These are phyloP conservation scores for Gaultheria prostrata DNA, from an alignment of 148 eudicot species.

Conservation along the genomic window DNA sequence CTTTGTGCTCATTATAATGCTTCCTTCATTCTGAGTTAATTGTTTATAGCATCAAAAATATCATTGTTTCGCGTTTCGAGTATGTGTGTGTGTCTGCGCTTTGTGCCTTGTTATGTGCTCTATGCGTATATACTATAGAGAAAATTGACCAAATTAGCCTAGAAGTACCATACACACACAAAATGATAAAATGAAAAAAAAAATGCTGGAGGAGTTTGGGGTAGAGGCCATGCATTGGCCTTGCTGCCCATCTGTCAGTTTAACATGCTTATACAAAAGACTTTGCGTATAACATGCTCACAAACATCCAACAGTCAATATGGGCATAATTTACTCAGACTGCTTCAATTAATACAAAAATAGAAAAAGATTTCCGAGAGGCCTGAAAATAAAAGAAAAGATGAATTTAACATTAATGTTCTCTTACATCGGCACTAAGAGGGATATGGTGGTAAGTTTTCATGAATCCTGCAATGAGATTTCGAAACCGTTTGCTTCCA, in stretches of 20 bases:
- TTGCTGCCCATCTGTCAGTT: not conserved
- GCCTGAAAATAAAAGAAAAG: not conserved
- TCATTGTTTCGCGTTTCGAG: not conserved
- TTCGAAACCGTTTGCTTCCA: conserved; percentile 81
- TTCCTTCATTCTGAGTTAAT: no score
- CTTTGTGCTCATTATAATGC: no score
- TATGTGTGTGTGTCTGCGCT: not conserved
- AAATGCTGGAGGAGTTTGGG: not conserved
- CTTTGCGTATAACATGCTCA: not conserved
- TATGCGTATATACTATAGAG: no score
- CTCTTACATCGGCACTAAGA: conserved; percentile 73
- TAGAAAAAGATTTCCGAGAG: not conserved
- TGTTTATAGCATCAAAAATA: no score
- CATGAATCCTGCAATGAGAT: conserved; percentile 78
- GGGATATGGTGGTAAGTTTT: conserved; percentile 89
- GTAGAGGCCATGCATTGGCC: not conserved
- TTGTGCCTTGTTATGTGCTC: not conserved
- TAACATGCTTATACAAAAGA: not conserved
- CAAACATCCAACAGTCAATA: not conserved
- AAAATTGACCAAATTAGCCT: no score
- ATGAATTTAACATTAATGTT: not conserved
- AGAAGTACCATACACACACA: no score
- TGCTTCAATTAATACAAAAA: not conserved
- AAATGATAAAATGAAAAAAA: not conserved
- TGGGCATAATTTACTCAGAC: not conserved